Conservation (phyloP, 768 basidiomycete genomes). For the Lactarius psammicola region DNA sequence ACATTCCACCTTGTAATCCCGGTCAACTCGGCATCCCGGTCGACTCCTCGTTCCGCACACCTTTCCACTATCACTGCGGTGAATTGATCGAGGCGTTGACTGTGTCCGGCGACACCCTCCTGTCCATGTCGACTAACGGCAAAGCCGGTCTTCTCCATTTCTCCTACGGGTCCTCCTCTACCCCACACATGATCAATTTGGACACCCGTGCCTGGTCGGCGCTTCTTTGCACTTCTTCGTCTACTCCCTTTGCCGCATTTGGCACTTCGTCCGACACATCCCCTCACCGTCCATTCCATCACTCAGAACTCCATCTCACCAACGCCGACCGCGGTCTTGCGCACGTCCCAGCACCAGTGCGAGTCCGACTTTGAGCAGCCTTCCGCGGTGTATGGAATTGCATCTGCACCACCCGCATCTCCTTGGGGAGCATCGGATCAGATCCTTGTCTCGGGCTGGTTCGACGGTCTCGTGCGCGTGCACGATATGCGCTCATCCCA, state of each 20-base stretch:
- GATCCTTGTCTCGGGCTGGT: slow-evolving; percentile 79
- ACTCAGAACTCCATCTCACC: slow-evolving; percentile 45
- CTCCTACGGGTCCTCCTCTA: slow-evolving; percentile 21
- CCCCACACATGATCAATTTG: slow-evolving; percentile 43
- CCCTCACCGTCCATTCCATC: slow-evolving; percentile 59
- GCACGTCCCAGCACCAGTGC: slow-evolving; percentile 36
- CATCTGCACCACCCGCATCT: slow-evolving; percentile 56
- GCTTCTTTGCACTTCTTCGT: slow-evolving; percentile 51
- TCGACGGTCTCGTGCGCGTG: slow-evolving; percentile 68
- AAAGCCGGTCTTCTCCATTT: slow-evolving; percentile 41
- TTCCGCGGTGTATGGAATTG: slow-evolving; percentile 74
- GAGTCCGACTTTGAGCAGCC: slow-evolving; percentile 26
- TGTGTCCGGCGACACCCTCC: slow-evolving; percentile 42
- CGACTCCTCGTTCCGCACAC: slow-evolving; percentile 28
- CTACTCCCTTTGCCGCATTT: slow-evolving; percentile 63
- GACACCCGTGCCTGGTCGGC: slow-evolving; percentile 60
- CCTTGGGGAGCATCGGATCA: slow-evolving; percentile 71
- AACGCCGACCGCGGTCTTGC: slow-evolving; percentile 50
- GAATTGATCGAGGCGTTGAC: slow-evolving; percentile 59
- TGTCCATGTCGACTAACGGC: slow-evolving; percentile 61
- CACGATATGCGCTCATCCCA: slow-evolving; percentile 65
- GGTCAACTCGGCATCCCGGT: slow-evolving; percentile 25
- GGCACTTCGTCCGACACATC: slow-evolving; percentile 60
- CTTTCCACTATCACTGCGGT: slow-evolving; percentile 37
- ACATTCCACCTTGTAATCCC: slow-evolving; percentile 34